phyloP scores from a whole-genome alignment of 495 filamentous ascomycete genomes.

The Diplogelasinospora grovesii region DNA sequence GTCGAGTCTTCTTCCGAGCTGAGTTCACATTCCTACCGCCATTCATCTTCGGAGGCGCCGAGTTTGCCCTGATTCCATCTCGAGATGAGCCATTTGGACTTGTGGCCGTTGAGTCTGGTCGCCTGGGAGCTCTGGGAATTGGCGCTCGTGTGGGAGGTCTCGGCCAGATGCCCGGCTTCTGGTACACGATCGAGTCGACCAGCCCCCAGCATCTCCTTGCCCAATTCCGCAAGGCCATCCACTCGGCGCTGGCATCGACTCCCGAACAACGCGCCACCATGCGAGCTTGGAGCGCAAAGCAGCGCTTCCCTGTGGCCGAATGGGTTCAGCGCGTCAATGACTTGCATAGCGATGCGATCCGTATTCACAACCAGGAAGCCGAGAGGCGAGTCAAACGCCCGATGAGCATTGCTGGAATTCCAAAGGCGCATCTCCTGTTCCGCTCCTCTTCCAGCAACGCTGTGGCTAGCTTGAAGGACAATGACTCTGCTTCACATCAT shows the following conservation, averaged over 20 bases:
- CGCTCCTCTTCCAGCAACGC: not conserved
- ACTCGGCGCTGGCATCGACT: constrained; percentile 53
- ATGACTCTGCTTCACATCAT: not conserved
- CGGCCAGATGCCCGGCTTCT: constrained; percentile 69
- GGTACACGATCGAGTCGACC: constrained; percentile 59
- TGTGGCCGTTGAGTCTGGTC: constrained; percentile 69
- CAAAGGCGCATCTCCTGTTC: not conserved
- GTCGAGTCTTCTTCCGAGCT: constrained; percentile 62
- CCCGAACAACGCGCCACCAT: constrained; percentile 53
- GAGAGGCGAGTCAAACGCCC: constrained; percentile 5
- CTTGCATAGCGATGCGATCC: constrained; percentile 45
- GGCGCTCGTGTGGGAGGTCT: constrained; percentile 58
- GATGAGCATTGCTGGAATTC: not conserved
- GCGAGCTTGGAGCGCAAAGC: constrained; percentile 62
- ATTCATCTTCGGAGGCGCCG: constrained; percentile 67
- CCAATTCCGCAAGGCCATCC: constrained; percentile 63
- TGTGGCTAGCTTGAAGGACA: not conserved
- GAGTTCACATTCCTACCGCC: constrained; percentile 66
- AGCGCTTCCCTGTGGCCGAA: constrained; percentile 63
- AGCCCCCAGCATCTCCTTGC: constrained; percentile 58
- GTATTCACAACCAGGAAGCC: constrained; percentile 17
- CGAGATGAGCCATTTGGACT: constrained; percentile 71
- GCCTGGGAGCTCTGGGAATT: constrained; percentile 67
- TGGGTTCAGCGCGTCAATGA: constrained; percentile 55
- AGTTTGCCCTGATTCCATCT: constrained; percentile 69